Conservation (phyloP, 169 alveolate species). For the Fabrea salina region DNA sequence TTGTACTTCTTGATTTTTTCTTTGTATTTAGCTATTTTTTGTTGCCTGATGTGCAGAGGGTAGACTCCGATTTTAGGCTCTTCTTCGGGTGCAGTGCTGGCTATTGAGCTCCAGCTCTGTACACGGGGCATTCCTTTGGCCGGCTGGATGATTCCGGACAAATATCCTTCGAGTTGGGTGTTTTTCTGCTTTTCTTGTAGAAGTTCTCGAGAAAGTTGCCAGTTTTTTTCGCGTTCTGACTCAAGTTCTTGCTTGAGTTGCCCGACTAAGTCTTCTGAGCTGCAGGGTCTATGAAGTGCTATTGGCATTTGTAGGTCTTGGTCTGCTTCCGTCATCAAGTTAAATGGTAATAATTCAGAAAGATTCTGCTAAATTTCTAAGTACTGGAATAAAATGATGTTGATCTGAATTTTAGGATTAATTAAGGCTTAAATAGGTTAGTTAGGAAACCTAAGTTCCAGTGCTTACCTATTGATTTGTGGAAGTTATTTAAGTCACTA, state of each 20-base stretch:
- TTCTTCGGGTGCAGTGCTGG: not conserved
- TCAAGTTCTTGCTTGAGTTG: not conserved
- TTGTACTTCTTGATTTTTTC: not conserved
- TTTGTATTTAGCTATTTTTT: slow-evolving; percentile 26
- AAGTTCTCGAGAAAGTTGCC: not conserved
- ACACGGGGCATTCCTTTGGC: not conserved
- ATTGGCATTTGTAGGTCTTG: too few species aligned
- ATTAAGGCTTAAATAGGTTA: too few species aligned
- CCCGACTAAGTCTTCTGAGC: not conserved
- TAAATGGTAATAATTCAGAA: too few species aligned
- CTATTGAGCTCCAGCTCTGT: not conserved
- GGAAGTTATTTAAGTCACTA: too few species aligned
- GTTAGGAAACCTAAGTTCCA: too few species aligned
- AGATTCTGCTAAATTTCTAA: too few species aligned
- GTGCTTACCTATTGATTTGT: too few species aligned
- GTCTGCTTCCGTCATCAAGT: too few species aligned
- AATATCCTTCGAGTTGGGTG: not conserved
- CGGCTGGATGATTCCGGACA: not conserved
- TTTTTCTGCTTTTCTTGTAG: not conserved
- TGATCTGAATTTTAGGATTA: too few species aligned
- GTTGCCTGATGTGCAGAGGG: not conserved
- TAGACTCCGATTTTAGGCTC: slow-evolving; percentile 15
- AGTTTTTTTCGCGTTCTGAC: slow-evolving; percentile 4
- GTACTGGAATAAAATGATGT: too few species aligned
- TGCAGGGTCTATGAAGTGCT: too few species aligned